These are phyloP conservation scores for Globisporangium nodosum DNA, from an alignment of 352 stramenopile genomes.

Conservation along the genomic window DNA sequence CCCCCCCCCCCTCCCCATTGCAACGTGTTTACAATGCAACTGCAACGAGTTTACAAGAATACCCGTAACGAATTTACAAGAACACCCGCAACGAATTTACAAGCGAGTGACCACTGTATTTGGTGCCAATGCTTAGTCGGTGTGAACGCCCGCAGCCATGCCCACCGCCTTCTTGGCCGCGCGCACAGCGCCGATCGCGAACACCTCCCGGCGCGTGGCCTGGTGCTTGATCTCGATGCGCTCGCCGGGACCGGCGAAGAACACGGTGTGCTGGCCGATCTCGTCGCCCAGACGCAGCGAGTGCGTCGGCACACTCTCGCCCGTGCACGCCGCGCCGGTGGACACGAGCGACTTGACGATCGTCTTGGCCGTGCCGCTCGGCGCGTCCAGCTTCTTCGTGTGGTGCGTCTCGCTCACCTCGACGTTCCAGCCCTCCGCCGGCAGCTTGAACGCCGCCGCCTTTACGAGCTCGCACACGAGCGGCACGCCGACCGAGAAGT, in stretches of 20 bases:
- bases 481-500: conserved; percentile 82
- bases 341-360: conserved; percentile 58
- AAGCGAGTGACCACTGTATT: too few relatives aligned
- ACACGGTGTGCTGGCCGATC: conserved; percentile 77
- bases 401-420: conserved; percentile 82
- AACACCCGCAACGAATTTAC: neutral
- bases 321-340: conserved; percentile 53
- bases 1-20: neutral
- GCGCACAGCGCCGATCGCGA: conserved; percentile 72
- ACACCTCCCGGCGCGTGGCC: conserved; percentile 72
- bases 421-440: conserved; percentile 69
- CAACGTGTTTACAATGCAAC: neutral
- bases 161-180: conserved; percentile 47
- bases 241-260: conserved; percentile 72
- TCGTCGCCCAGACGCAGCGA: conserved; percentile 77
- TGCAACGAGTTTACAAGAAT: neutral
- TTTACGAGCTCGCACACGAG: conserved; percentile 73
- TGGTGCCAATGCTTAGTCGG: conserved; percentile 25
- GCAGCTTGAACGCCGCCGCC: conserved; percentile 68
- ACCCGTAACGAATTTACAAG: neutral
- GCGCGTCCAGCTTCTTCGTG: conserved; percentile 83
- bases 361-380: conserved; percentile 75
- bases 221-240: conserved; percentile 85
- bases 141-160: conserved; percentile 53
- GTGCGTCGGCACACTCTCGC: conserved; percentile 43